Evolutionary conservation across 176 grass and related monocot species (phyloP), one percentile per base, ranked within the genome.

Genomic region (Juncus effusus): DNA sequence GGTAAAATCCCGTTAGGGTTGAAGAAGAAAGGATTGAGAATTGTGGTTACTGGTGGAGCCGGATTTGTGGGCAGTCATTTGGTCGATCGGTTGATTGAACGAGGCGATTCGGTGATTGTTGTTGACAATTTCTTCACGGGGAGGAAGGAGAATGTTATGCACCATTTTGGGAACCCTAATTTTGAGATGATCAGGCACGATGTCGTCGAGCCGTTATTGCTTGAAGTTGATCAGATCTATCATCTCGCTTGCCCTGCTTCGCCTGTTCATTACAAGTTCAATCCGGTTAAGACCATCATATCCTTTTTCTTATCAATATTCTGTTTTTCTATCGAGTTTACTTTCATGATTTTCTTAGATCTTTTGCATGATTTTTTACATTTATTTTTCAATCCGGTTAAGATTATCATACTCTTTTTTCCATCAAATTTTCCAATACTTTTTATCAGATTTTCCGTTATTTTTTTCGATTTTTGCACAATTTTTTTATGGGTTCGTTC

Each of bases 171-270:
- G 50, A 87, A 96, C 76, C 87, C 87, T 0, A 90, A 85, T 73
- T 96, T 96, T 64, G 91, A 96, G 87, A 74, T 96, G 82, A 96
- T 96, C 81, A 87, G 91, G n/a, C 91, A 96, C 59, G 91, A 96
- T 42, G 91, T 96, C 72, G 91, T 96, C 60, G 91, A 96, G 83
- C 84, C 91, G 67, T 76, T 96, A 62, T 86, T 96, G 16, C 83
- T 96, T 59, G 91, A 96, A 81, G 91, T 96, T 44, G 91, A 96
- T 70, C 91, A 90, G 84, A 96, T 96, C 87, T 96, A 96, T 78
- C 91, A 96, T 57, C 91, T 96, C 69, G 91, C 91, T 0, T 96
- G 91, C 79, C 91, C 91, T 56, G 91, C 91, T 0, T 90, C 87
- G 9, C 91, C 91, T 53, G 91, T 96, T 36, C 91, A 96, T 79